Base-by-base conservation (phyloP, 345 rosid species). In the Linum tenue region DNA sequence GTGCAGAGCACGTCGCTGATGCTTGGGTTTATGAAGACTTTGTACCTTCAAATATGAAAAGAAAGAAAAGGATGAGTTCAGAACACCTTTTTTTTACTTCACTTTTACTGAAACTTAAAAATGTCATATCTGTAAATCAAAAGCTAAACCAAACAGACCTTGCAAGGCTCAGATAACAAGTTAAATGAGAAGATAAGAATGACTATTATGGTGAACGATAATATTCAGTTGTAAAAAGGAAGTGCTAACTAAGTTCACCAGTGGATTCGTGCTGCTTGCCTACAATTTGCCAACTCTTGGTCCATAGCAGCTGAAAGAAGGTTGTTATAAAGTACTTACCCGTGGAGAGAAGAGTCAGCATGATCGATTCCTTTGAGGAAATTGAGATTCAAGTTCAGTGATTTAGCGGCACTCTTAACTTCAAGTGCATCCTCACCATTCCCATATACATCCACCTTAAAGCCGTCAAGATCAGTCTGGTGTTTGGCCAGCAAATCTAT, bases 1-100 rank as follows among this genome's bases (percentile, higher is more conserved):
- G 97, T 94, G 86, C 99, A 94, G 57, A 94, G 85, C 67, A 94
- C 99, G 69, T 94, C 99, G 55, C 95, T 94, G 61, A 94, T 78
- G 57, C 99, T 94, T 15, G 97, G 99, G 73, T 94, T 94, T 72
- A 94, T 83, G 83, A 94, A 94, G 70, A 94, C 89, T 82, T 94
- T 90, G 88, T 94, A 94, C 89, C 99, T 94, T 76, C 82, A 83
- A 73, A 66, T 60, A 64, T 38, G 56, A n/a, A 58, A 39, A 62
- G 1, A 2, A 15, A 35, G 12, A 56, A 0, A 38, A 17, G 53
- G 39, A 55, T 15, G 36, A 22, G 10, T 38, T 61, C 53, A 35
- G 17, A 62, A 4, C 53, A 22, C 31, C 1, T 22, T 22, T 22
- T 22, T 22, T 22, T 22, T 22, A 22, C 31, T 22, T 22, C 31